Conservation (phyloP, 805 yeast genomes). For the Candida arabinofermentans region DNA sequence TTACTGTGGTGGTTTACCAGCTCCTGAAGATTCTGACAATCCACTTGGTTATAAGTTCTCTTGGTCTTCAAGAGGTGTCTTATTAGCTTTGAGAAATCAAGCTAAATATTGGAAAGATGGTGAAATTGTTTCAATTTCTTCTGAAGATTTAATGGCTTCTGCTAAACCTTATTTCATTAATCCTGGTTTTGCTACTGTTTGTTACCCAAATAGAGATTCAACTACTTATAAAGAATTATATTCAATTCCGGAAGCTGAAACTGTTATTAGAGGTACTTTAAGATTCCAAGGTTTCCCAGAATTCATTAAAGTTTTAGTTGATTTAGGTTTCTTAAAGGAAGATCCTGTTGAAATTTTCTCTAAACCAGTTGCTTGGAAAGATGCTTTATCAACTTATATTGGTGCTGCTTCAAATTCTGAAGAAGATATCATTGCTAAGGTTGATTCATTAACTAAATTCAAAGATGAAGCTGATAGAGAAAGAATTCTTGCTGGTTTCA, state of each 20-base stretch:
- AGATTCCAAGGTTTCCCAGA: constrained; percentile 99
- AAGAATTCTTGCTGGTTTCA: constrained; percentile 82
- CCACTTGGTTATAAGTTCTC: constrained; percentile 99
- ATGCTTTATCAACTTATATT: constrained; percentile 71
- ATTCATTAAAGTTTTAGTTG: constrained; percentile 92
- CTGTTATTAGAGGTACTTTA: constrained; percentile 94
- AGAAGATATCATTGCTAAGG: constrained; percentile 69
- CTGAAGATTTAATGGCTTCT: constrained; percentile 91
- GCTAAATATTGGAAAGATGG: constrained; percentile 91
- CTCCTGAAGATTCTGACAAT: constrained; percentile 96
- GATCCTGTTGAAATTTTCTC: constrained; percentile 58
- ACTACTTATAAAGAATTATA: constrained; percentile 90
- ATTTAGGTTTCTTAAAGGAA: constrained; percentile 87
- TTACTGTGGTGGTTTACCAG: constrained; percentile 98
- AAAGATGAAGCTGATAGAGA: constrained; percentile 77
- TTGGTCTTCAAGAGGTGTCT: constrained; percentile 98
- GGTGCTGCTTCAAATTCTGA: constrained; percentile 70
- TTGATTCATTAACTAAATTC: constrained; percentile 75
- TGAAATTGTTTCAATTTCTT: constrained; percentile 68
- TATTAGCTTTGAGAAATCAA: constrained; percentile 89
- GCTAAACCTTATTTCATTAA: constrained; percentile 94
- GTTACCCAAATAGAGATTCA: constrained; percentile 98
- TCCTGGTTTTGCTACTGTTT: constrained; percentile 92
- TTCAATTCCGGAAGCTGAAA: constrained; percentile 94
- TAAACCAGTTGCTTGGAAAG: constrained; percentile 72